These are phyloP conservation scores for Solanum clarkiae DNA, from an alignment of 257 asterid genomes.

Conservation along the genomic window DNA sequence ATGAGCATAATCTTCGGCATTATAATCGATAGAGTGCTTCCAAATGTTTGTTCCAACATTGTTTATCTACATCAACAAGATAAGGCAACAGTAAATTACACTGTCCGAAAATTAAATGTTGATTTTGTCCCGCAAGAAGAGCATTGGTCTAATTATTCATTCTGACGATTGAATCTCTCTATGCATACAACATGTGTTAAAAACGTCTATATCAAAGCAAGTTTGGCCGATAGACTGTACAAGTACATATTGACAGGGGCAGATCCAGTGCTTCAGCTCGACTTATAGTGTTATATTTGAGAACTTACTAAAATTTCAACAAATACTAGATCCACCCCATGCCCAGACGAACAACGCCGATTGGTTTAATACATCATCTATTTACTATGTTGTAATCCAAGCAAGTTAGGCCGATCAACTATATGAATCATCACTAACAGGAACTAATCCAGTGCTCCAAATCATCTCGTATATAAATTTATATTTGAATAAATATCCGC, in stretches of 20 bases:
- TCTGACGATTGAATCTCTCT: background rate
- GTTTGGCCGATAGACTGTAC: background rate
- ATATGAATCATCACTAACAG: too few relatives aligned
- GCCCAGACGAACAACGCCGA: too few relatives aligned
- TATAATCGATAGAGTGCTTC: constrained; percentile 69
- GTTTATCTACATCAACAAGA: constrained; percentile 35
- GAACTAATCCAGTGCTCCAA: too few relatives aligned
- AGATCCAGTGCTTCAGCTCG: background rate
- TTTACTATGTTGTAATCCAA: too few relatives aligned
- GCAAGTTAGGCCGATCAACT: too few relatives aligned
- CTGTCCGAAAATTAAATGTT: too few relatives aligned
- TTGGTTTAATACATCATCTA: too few relatives aligned
- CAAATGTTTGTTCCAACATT: constrained; percentile 88
- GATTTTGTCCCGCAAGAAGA: background rate
- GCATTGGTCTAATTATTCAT: background rate
- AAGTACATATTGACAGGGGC: background rate
- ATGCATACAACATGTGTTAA: background rate
- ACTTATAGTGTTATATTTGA: background rate
- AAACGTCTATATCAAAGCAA: background rate
- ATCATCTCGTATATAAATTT: too few relatives aligned
- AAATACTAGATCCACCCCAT: background rate
- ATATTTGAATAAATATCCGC: too few relatives aligned
- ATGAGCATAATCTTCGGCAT: constrained; percentile 56
- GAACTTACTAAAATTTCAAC: background rate
- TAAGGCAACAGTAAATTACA: too few relatives aligned